A percentile compares a stretch with the other conserved stretches of the same genome.
These are phyloP conservation scores for Orbilia oligospora DNA, from an alignment of 2,329 filamentous ascomycete species.

Conservation along the genomic window DNA sequence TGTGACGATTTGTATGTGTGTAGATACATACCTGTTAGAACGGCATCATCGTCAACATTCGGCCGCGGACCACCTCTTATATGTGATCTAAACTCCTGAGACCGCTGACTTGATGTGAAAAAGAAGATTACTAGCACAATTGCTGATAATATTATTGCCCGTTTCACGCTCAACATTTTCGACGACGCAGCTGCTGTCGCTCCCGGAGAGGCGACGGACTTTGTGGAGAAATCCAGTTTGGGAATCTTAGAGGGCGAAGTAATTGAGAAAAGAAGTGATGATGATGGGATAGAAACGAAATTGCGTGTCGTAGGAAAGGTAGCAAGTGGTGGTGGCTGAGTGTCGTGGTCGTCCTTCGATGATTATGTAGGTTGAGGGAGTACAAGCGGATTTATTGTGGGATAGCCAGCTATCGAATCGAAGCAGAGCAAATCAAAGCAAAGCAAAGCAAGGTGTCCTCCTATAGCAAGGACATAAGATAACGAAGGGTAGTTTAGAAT, in stretches of 20 bases:
- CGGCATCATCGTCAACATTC: slow-evolving; percentile 33
- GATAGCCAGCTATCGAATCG: slow-evolving; percentile 59
- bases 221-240: slow-evolving; percentile 59
- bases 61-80: slow-evolving; percentile 54
- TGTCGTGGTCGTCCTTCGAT: not conserved
- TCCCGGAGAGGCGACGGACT: slow-evolving; percentile 44
- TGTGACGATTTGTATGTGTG: not conserved
- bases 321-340: slow-evolving; percentile 12
- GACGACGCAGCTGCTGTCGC: slow-evolving; percentile 21
- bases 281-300: not conserved
- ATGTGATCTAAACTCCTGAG: slow-evolving; percentile 26
- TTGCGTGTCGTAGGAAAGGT: not conserved
- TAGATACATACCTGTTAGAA: slow-evolving; percentile 1
- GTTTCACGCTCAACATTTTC: slow-evolving; percentile 56
- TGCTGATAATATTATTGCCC: slow-evolving; percentile 54
- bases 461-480: slow-evolving; percentile 20
- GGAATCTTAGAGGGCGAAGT: not conserved
- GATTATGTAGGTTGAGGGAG: slow-evolving; percentile 20
- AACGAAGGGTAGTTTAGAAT: not conserved
- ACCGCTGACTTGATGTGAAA: slow-evolving; percentile 49
- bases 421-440: not conserved
- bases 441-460: slow-evolving; percentile 1
- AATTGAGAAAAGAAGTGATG: not conserved
- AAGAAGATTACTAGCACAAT: slow-evolving; percentile 56
- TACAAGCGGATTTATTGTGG: slow-evolving; percentile 24